phyloP scores from a whole-genome alignment of 2,329 filamentous ascomycete species.

The Pseudocercospora cruenta region DNA sequence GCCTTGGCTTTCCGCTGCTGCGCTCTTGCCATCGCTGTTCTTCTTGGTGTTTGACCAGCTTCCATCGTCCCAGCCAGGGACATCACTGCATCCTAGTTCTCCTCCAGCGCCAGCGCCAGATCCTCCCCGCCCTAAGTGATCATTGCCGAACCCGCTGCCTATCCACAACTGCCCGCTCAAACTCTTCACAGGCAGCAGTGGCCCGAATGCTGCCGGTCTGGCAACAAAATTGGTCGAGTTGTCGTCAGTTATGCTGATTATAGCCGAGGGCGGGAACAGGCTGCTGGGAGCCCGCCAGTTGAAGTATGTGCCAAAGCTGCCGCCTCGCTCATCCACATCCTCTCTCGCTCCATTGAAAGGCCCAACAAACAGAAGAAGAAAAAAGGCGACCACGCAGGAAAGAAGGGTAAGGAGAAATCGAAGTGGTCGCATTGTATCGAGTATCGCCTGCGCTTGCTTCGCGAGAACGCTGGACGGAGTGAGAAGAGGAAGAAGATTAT shows the following conservation, averaged over 20 bases:
- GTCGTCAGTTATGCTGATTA: slow-evolving; percentile 95
- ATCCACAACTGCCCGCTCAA: slow-evolving; percentile 92
- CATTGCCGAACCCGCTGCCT: slow-evolving; percentile 86
- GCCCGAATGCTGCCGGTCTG: slow-evolving; percentile 89
- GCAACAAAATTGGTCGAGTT: slow-evolving; percentile 97
- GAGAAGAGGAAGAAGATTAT: neutral
- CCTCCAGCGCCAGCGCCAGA: slow-evolving; percentile 64
- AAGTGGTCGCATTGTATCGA: slow-evolving; percentile 43
- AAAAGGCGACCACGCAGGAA: slow-evolving; percentile 48
- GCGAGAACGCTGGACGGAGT: neutral
- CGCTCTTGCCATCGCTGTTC: slow-evolving; percentile 23
- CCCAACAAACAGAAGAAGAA: slow-evolving; percentile 48
- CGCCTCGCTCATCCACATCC: slow-evolving; percentile 34
- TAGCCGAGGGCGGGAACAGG: slow-evolving; percentile 91
- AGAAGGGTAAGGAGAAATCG: slow-evolving; percentile 49
- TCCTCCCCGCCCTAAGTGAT: slow-evolving; percentile 64
- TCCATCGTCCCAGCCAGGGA: slow-evolving; percentile 80
- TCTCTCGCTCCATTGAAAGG: slow-evolving; percentile 29
- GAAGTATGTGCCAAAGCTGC: slow-evolving; percentile 48
- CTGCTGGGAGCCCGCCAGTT: slow-evolving; percentile 68
- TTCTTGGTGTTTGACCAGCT: slow-evolving; percentile 36
- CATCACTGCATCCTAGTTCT: slow-evolving; percentile 92
- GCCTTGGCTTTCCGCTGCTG: slow-evolving; percentile 15
- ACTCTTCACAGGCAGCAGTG: slow-evolving; percentile 72
- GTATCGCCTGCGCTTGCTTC: neutral